Evolutionary conservation across 495 filamentous ascomycete genomes (phyloP), one percentile per base, ranked within the genome.

Genomic region (Penicillium silybi): DNA sequence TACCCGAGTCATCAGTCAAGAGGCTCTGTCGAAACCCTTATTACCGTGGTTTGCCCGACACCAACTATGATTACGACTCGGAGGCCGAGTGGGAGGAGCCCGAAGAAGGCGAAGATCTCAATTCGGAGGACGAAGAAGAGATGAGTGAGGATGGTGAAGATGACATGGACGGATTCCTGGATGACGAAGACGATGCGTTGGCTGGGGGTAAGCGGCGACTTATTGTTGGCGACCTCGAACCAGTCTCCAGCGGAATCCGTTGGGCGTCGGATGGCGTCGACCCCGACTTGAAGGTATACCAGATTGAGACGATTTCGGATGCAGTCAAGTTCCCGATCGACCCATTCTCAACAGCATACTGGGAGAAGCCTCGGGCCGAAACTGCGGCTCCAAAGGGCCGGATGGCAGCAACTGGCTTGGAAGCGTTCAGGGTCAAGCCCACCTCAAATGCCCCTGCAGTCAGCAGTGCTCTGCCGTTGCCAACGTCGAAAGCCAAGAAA

Each of bases 1-100:
- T 78, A 2, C 72, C 82, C 6, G 60, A 62, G n/a, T 55, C 53
- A 0, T 70, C 79, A 18, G 75, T 85, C 5, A 58, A 63, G 9
- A 83, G 73, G 50, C 61, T 95, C 4, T 82, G 84, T n/a, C 78
- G 87, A 3, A 88, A 85, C 32, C 91, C 93, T 0, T 82, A 84
- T 45, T 63, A 75, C 25, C 80, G 79, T 38, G 69, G 63, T 8
- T 57, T 93, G 6, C 83, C 87, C 3, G 77, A 86, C 3, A 77
- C 84, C n/a, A 76, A 95, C 61, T 97, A 99, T 65, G 91, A 93
- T 54, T 96, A 97, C 59, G 93, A 97, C 61, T 97, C 92, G 0
- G 93, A 99, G 65, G 92, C 87, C 0, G 95, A 97, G 69, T 98
- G 93, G 90, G 86, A 90, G 55, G 84, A 86, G 58, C 81, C 83